A percentile compares a stretch with the other conserved stretches of the same genome.
Evolutionary conservation across 495 filamentous ascomycete genomes (phyloP).

Genomic region (Penicillium coffeae): DNA sequence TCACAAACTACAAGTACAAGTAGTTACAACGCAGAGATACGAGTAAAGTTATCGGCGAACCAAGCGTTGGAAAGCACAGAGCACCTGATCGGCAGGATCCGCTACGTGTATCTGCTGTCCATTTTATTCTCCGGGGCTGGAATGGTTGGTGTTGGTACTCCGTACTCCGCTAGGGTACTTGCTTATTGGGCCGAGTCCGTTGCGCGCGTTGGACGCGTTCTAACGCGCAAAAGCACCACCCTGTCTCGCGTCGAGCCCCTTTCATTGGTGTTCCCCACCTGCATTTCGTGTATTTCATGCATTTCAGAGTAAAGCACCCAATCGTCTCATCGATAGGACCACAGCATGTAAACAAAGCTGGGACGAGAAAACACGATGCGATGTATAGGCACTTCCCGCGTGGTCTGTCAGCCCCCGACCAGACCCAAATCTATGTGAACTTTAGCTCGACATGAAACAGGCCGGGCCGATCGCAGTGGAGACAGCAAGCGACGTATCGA

Average conservation of each 20-base stretch:
- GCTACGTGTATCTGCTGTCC: neutral
- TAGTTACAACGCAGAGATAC: no score
- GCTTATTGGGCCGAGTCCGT: neutral
- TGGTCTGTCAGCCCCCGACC: neutral
- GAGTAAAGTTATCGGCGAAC: no score
- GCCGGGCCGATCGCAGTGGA: slow-evolving; percentile 3
- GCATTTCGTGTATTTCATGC: neutral
- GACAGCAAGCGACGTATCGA: no score
- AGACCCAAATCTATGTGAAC: neutral
- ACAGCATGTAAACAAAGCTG: slow-evolving; percentile 18
- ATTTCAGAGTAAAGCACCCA: neutral
- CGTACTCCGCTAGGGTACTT: no score
- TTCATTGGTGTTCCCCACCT: neutral
- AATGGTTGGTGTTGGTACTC: neutral
- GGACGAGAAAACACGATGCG: slow-evolving; percentile 2
- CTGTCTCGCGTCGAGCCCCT: neutral
- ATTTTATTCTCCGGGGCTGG: neutral
- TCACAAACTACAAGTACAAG: no score
- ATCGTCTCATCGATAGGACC: no score
- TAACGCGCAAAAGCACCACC: neutral
- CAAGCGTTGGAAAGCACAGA: neutral
- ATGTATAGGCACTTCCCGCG: neutral
- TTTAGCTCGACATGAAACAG: neutral
- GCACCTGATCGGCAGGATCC: neutral
- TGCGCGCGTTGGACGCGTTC: neutral